Base-by-base conservation (phyloP, 1,139 yeast species). In the Ogataea hybrid region DNA sequence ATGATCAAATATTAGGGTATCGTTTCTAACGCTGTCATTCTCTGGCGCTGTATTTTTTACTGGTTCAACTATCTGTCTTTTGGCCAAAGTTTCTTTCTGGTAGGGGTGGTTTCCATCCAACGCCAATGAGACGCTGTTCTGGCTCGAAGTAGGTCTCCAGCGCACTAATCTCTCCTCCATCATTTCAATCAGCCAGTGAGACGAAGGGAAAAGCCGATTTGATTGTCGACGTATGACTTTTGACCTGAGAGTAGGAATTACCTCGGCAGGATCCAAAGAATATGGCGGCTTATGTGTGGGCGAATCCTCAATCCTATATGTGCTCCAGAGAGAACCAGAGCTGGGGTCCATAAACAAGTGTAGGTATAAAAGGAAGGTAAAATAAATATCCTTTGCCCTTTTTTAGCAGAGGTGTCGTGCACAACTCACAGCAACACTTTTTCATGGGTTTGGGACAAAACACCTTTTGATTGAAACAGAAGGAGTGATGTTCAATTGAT, bases 121-220 rank as follows among this genome's bases (percentile, higher is more conserved):
- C 0, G 67, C 52, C 7, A 32, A 31, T 12, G 28, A 18, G 15
- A 30, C 45, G 25, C 34, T 46, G 35, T 41, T 38, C 12, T 46
- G 49, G 17, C 49, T 41, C 12, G 41, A 37, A 7, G 64, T 65
- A 2, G 82, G 77, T 42, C 74, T 66, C 77, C 81, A 79, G 34
- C 81, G 61, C 1, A 73, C 58, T 39, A 79, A 53, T 32, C 76
- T 61, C 15, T 74, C 77, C 50, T 79, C 84, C 75, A 77, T 70
- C 35, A 62, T 64, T 10, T 67, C 69, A 23, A 65, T 61, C 21
- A 75, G 61, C 34, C 60, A 53, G 50, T 68, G 70, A 15, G 56
- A 41, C 11, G 49, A 34, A 8, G 63, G 54, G 22, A 58, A 51
- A 10, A 52, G 22, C 12, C 49, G 31, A 14, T 38, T 40, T 9